Conservation (phyloP, 768 basidiomycete genomes). For the Lentinula edodes region DNA sequence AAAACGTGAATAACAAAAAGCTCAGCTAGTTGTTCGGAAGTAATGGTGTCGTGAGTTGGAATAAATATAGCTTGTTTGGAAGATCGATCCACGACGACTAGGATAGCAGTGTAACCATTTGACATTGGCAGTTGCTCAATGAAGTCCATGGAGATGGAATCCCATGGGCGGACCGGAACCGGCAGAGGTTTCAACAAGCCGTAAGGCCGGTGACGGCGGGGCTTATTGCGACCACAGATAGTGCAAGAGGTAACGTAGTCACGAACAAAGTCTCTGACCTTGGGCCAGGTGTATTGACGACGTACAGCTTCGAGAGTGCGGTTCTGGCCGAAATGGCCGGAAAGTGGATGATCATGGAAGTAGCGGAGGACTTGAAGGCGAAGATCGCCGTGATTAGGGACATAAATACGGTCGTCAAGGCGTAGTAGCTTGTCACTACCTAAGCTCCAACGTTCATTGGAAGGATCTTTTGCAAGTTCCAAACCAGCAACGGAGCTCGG, state of each 20-base stretch:
- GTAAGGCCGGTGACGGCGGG: conserved; percentile 9
- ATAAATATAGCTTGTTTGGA: conserved; percentile 11
- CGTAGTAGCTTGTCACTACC: not conserved
- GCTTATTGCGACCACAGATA: conserved; percentile 19
- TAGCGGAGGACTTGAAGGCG: conserved; percentile 15
- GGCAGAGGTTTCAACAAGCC: conserved; percentile 17
- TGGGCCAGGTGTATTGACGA: conserved; percentile 1
- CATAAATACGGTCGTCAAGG: not conserved
- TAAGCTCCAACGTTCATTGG: not conserved
- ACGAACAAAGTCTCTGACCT: conserved; percentile 3
- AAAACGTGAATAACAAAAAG: conserved; percentile 15
- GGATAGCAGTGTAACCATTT: conserved; percentile 6
- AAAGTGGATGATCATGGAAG: conserved; percentile 18
- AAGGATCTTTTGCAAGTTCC: not conserved
- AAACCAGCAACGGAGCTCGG: not conserved
- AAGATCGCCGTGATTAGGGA: conserved; percentile 14
- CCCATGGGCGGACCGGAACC: conserved; percentile 15
- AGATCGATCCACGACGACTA: conserved; percentile 7
- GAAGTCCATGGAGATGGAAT: conserved; percentile 19
- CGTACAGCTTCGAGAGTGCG: conserved; percentile 14
- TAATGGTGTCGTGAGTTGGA: conserved; percentile 8
- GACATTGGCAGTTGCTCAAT: conserved; percentile 19
- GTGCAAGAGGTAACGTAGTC: conserved; percentile 20
- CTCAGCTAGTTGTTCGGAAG: conserved; percentile 8
- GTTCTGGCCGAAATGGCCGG: conserved; percentile 25